These are phyloP conservation scores for Yamadazyma endophytica DNA, from an alignment of 805 yeast species.

Conservation along the genomic window DNA sequence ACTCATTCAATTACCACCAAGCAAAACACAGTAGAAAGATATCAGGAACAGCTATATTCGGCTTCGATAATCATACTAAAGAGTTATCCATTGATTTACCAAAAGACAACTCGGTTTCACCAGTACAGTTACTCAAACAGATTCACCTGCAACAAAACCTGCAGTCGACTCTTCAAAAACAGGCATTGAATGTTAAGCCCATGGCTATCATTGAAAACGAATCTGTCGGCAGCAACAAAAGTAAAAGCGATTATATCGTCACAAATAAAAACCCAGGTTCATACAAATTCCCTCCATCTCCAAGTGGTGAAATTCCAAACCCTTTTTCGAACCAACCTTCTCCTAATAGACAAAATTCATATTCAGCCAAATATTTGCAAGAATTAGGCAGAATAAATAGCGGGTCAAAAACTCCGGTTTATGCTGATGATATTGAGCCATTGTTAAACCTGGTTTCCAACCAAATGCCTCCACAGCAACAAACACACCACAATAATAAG, in stretches of 20 bases:
- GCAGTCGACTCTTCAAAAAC: constrained; percentile 4
- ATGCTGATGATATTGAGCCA: constrained; percentile 35
- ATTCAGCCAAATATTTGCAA: constrained; percentile 42
- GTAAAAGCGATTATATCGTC: constrained; percentile 40
- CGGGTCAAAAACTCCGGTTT: constrained; percentile 10
- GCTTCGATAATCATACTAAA: constrained; percentile 60
- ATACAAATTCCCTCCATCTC: constrained; percentile 55
- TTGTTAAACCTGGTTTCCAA: constrained; percentile 11
- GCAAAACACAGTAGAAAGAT: constrained; percentile 53
- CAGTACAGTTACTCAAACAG: constrained; percentile 22
- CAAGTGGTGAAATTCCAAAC: constrained; percentile 10
- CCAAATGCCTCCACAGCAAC: constrained; percentile 1
- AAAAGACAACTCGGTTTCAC: constrained; percentile 31
- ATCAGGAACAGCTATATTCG: constrained; percentile 81
- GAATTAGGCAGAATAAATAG: constrained; percentile 15
- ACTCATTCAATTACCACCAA: constrained; percentile 11
- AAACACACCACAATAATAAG: not conserved
- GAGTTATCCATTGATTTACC: constrained; percentile 54
- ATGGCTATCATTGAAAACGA: too few relatives aligned
- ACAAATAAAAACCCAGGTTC: constrained; percentile 44
- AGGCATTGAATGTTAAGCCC: constrained; percentile 6
- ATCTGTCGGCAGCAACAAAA: too few relatives aligned
- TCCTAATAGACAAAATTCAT: constrained; percentile 16
- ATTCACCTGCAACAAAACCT: constrained; percentile 3
- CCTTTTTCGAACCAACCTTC: constrained; percentile 1